Evolutionary conservation across 2,329 filamentous ascomycete species (phyloP), one percentile per base, ranked within the genome.

Genomic region (Colletotrichum australisinense): DNA sequence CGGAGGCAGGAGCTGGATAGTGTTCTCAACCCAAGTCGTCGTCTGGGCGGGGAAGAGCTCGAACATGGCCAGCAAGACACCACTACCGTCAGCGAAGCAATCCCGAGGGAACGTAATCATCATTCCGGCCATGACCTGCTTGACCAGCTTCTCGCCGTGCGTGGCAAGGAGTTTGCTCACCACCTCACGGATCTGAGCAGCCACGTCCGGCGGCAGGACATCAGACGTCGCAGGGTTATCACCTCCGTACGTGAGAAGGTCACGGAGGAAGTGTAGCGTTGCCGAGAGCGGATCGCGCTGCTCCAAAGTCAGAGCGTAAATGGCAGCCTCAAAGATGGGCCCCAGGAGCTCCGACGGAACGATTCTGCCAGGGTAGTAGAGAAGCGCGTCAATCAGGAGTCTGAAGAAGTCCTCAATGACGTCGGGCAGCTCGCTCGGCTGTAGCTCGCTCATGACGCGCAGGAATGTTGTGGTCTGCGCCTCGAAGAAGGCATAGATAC

Each of bases 91-190:
- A 0, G 95, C 93, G 80, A 98, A 97, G 84, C 95, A 98, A 82
- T 98, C 97, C 56, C 94, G 91, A 0, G 97, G 97, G 84, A 99
- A 99, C 0, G 93, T 97, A 81, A 98, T 98, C 96, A 99, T 98
- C 95, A 99, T 97, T 73, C 97, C 97, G 1, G 95, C 97, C 85
- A 99, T 88, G 71, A 97, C 92, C 75, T 95, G 93, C 83, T 98
- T 96, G 8, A 97, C 92, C 32, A 99, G 87, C 69, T 91, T 86
- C 78, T 95, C 92, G 49, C 97, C 95, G 75, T 95, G 91, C 1
- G 87, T 85, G 2, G 88, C 76, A 28, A 97, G 85, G 65, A 98
- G 88, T 73, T 90, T 88, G 81, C 93, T 94, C 72, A 98, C 93
- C 8, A 92, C 89, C 42, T 88, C 87, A 76, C 91, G 93, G 28